These are phyloP conservation scores for Plasmopara muralis DNA, from an alignment of 352 stramenopile genomes.

Conservation along the genomic window DNA sequence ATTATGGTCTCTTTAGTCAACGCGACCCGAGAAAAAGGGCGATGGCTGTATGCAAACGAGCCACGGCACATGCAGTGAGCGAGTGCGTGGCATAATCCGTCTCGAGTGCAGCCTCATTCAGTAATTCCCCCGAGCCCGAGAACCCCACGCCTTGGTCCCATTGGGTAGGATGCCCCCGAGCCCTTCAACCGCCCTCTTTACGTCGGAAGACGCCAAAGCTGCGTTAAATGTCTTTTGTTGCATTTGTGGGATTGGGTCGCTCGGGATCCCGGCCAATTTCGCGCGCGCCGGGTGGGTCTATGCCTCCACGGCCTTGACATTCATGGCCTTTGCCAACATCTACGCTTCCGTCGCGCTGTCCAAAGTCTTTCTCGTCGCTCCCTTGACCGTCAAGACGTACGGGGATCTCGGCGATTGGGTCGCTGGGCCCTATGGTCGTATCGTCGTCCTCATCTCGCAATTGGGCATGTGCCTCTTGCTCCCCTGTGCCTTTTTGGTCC, in stretches of 20 bases:
- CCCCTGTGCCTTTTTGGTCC: conserved; percentile 23
- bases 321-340: conserved; percentile 27
- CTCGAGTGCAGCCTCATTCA: no score
- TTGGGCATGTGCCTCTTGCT: conserved; percentile 22
- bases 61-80: no score
- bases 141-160: not conserved
- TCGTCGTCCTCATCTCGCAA: conserved; percentile 14
- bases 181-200: conserved; percentile 16
- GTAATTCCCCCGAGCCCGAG: no score
- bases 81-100: no score
- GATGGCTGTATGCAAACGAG: no score
- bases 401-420: conserved; percentile 25
- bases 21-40: no score
- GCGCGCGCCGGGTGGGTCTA: conserved; percentile 21
- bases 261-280: conserved; percentile 28
- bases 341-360: conserved; percentile 21
- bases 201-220: conserved; percentile 21
- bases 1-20: no score
- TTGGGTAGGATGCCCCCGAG: conserved; percentile 5
- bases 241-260: conserved; percentile 23
- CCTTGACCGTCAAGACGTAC: conserved; percentile 19
- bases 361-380: conserved; percentile 18
- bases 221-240: conserved; percentile 29
- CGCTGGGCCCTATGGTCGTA: conserved; percentile 17
- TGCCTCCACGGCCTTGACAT: conserved; percentile 18